Percentiles rank a stretch among this genome's conserved stretches.
These are phyloP conservation scores for Psilocybe tampanensis DNA, from an alignment of 768 basidiomycete genomes.

Conservation along the genomic window DNA sequence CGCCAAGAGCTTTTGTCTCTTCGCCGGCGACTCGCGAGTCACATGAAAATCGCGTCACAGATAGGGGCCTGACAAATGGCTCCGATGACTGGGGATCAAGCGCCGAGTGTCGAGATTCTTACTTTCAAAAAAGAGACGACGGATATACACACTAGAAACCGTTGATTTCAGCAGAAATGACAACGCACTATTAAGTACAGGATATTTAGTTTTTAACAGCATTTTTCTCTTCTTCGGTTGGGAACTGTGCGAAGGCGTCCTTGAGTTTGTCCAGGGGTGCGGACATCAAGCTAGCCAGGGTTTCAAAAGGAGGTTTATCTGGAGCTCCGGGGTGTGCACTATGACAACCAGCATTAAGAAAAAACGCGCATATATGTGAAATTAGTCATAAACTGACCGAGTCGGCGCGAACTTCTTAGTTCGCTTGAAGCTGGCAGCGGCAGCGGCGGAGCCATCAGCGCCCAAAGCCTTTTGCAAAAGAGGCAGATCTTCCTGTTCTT, in stretches of 20 bases:
- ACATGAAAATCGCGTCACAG: too few species aligned
- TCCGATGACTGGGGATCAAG: too few species aligned
- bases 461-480: slow-evolving; percentile 51
- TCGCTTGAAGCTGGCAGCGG: slow-evolving; percentile 48
- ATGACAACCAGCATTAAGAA: not conserved
- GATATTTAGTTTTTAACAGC: slow-evolving; percentile 9
- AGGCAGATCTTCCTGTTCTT: slow-evolving; percentile 61
- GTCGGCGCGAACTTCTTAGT: slow-evolving; percentile 70
- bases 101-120: too few species aligned
- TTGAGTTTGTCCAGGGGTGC: slow-evolving; percentile 62
- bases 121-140: too few species aligned
- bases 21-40: too few species aligned
- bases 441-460: slow-evolving; percentile 41
- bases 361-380: not conserved
- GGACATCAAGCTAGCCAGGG: slow-evolving; percentile 52
- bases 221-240: slow-evolving; percentile 51
- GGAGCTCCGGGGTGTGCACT: slow-evolving; percentile 37
- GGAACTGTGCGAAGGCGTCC: slow-evolving; percentile 58
- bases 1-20: too few species aligned
- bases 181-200: too few species aligned
- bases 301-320: slow-evolving; percentile 64
- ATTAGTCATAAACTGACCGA: slow-evolving; percentile 35
- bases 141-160: too few species aligned
- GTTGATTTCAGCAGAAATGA: too few species aligned
- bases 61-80: too few species aligned